These are phyloP conservation scores for Trichoderma brevicompactum DNA, from an alignment of 2,329 filamentous ascomycete species.

Conservation along the genomic window DNA sequence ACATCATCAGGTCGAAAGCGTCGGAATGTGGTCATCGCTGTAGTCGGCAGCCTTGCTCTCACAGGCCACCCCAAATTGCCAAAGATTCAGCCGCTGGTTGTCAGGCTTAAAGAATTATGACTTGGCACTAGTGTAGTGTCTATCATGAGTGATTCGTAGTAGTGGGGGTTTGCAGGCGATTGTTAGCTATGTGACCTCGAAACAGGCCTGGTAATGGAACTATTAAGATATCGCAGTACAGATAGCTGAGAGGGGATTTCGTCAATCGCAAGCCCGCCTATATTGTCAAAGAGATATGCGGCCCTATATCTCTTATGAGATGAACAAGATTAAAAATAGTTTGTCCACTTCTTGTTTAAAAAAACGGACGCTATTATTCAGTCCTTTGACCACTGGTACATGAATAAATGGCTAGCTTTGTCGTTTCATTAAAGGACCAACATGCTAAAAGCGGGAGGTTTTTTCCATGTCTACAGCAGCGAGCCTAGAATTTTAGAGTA, in stretches of 20 bases:
- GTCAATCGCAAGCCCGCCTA: background rate
- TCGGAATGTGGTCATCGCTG: slow-evolving; percentile 79
- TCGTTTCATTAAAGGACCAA: background rate
- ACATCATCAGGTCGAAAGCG: slow-evolving; percentile 84
- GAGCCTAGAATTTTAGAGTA: background rate
- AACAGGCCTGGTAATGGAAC: background rate
- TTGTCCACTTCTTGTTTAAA: background rate
- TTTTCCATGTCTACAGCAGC: background rate
- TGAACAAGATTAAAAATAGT: too few species aligned
- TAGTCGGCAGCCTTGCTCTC: background rate
- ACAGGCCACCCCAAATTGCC: background rate
- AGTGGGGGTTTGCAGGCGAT: background rate
- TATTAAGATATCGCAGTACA: background rate
- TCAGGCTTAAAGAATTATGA: background rate
- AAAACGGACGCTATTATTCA: background rate
- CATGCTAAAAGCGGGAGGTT: background rate
- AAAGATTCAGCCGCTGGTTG: background rate
- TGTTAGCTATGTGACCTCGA: too few species aligned
- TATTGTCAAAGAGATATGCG: background rate
- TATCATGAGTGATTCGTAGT: background rate
- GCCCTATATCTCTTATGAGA: background rate
- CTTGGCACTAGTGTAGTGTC: background rate
- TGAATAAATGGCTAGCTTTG: background rate
- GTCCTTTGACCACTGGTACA: background rate
- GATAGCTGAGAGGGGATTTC: background rate